Evolutionary conservation across 2,329 filamentous ascomycete species (phyloP).

Genomic region (Exutisphaerella laricina): DNA sequence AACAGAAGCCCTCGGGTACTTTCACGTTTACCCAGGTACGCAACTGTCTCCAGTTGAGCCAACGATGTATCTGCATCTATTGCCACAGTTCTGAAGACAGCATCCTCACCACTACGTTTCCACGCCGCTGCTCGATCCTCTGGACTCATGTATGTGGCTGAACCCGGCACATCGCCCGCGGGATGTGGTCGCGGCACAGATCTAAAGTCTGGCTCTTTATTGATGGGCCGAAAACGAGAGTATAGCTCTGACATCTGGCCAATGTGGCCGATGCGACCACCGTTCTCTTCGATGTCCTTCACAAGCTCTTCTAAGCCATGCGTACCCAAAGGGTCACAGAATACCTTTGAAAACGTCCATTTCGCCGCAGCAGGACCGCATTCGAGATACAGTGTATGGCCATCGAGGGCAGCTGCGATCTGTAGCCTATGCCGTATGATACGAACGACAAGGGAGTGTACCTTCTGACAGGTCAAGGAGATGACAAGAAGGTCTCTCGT

Average conservation of each 20-base stretch:
- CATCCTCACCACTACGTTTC: conserved; percentile 15
- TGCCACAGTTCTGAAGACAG: conserved; percentile 55
- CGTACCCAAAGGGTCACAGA: conserved; percentile 63
- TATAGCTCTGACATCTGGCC: conserved; percentile 57
- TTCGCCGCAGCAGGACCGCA: conserved; percentile 69
- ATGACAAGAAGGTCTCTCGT: conserved; percentile 48
- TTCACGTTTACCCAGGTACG: conserved; percentile 63
- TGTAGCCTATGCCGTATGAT: conserved; percentile 61
- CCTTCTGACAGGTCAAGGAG: conserved; percentile 55
- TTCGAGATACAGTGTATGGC: conserved; percentile 67
- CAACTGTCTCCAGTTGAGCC: conserved; percentile 64
- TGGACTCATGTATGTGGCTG: conserved; percentile 34
- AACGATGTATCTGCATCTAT: conserved; percentile 68
- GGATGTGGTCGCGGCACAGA: conserved; percentile 37
- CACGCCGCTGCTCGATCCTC: conserved; percentile 17
- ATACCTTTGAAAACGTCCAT: conserved; percentile 62
- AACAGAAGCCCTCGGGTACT: conserved; percentile 57
- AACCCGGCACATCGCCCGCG: conserved; percentile 45
- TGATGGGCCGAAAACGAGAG: conserved; percentile 63
- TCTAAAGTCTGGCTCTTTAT: conserved; percentile 46
- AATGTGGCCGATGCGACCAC: conserved; percentile 35
- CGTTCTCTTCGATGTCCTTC: conserved; percentile 33
- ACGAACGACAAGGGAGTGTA: conserved; percentile 58
- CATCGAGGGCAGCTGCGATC: conserved; percentile 50
- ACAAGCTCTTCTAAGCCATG: conserved; percentile 48